Percentiles rank a stretch among this genome's conserved stretches.
These are phyloP conservation scores for Pleurotus djamor DNA, from an alignment of 768 basidiomycete genomes.

Conservation along the genomic window DNA sequence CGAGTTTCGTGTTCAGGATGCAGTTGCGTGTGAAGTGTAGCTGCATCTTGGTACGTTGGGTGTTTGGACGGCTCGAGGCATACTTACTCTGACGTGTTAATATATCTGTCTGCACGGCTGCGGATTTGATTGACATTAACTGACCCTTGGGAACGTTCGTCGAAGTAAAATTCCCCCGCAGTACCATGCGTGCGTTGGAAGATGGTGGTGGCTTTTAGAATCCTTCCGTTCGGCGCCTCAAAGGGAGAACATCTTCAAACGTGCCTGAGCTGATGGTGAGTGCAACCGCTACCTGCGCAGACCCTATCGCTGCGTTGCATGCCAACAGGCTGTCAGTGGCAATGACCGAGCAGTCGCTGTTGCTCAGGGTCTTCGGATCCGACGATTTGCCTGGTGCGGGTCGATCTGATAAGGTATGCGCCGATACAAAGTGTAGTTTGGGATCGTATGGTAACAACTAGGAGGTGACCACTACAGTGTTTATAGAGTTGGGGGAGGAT, in stretches of 20 bases:
- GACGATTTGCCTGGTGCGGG: neutral
- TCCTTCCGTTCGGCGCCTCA: too few species aligned
- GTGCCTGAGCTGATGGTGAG: too few species aligned
- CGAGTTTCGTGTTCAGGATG: conserved; percentile 17
- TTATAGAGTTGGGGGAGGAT: neutral
- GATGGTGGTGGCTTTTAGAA: too few species aligned
- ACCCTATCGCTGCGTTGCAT: neutral
- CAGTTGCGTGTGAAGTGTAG: conserved; percentile 18
- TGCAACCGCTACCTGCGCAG: neutral
- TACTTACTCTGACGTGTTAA: neutral
- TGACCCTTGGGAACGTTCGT: too few species aligned
- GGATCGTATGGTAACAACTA: neutral
- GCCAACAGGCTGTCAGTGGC: neutral
- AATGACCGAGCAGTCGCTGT: neutral
- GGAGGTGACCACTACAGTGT: neutral
- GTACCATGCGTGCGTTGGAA: too few species aligned
- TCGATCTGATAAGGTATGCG: neutral
- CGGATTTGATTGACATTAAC: neutral
- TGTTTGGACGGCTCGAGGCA: too few species aligned
- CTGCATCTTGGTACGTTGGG: conserved; percentile 1
- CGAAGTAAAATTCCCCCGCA: too few species aligned
- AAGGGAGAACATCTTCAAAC: too few species aligned
- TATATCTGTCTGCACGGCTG: neutral
- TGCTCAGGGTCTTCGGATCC: neutral
- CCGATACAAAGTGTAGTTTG: neutral